phyloP scores from a whole-genome alignment of 2,329 filamentous ascomycete species.

The Trichoderma sp. region DNA sequence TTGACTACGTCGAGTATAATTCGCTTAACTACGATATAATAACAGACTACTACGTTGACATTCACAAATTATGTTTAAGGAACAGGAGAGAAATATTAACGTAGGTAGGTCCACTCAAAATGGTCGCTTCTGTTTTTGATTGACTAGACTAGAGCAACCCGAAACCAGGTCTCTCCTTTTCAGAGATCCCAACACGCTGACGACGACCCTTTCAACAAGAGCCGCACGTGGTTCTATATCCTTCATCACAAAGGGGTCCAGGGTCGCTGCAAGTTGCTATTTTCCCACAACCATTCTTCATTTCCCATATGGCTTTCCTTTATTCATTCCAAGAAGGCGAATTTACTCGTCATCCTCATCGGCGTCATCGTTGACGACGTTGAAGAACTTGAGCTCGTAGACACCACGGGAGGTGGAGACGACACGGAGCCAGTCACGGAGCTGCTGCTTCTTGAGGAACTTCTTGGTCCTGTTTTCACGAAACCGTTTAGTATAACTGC shows the following conservation, averaged over 20 bases:
- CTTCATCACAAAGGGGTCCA: background rate
- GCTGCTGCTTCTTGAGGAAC: slow-evolving; percentile 99
- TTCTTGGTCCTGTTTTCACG: slow-evolving; percentile 80
- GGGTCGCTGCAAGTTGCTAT: background rate
- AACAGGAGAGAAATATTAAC: background rate
- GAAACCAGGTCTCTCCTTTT: background rate
- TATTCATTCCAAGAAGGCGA: background rate
- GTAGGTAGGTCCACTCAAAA: slow-evolving; percentile 23
- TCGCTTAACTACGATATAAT: background rate
- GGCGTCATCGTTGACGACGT: slow-evolving; percentile 96
- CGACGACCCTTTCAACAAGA: background rate
- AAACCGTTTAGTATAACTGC: background rate
- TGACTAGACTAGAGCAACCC: background rate
- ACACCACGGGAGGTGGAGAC: slow-evolving; percentile 97
- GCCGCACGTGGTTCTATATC: slow-evolving; percentile 5
- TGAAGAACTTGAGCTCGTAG: slow-evolving; percentile 99
- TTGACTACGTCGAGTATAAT: background rate
- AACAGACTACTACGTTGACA: background rate
- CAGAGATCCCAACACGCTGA: slow-evolving; percentile 1
- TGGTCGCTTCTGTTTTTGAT: slow-evolving; percentile 32
- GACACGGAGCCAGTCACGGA: slow-evolving; percentile 99
- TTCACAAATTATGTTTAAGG: background rate
- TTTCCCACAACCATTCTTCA: background rate
- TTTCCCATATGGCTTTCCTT: background rate
- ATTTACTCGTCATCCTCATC: slow-evolving; percentile 98